Evolutionary conservation across 257 asterid genomes (phyloP).

Genomic region (Orobanche coerulescens): DNA sequence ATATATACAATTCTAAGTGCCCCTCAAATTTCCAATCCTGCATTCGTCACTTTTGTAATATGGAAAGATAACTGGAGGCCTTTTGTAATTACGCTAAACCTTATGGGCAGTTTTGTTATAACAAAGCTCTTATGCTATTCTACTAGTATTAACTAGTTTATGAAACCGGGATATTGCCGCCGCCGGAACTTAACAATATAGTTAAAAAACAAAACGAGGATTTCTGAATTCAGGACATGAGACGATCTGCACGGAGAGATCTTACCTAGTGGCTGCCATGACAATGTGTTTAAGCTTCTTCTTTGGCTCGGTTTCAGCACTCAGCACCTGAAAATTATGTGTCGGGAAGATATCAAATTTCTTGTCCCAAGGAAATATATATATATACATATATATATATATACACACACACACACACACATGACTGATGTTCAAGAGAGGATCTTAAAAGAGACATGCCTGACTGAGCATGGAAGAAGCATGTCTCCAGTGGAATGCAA

Average conservation of each 20-base stretch:
- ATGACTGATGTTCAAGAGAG: too few relatives aligned
- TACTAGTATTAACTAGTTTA: not conserved
- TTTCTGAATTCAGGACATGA: not conserved
- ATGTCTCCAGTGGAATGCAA: conserved; percentile 85
- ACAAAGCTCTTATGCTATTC: too few relatives aligned
- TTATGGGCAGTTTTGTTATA: not conserved
- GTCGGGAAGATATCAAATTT: not conserved
- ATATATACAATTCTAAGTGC: too few relatives aligned
- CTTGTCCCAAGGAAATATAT: not conserved
- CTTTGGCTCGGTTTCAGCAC: conserved; percentile 66
- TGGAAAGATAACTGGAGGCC: not conserved
- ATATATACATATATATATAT: too few relatives aligned
- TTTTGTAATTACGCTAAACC: not conserved
- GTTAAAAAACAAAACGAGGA: not conserved
- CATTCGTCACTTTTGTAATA: too few relatives aligned
- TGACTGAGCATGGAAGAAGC: conserved; percentile 72
- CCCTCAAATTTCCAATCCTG: too few relatives aligned
- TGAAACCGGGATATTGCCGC: not conserved
- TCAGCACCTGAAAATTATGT: conserved; percentile 45
- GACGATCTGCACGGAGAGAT: not conserved
- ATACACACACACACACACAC: too few relatives aligned
- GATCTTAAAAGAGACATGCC: conserved; percentile 50
- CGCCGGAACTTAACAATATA: not conserved
- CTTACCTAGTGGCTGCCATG: conserved; percentile 90
- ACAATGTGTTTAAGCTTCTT: conserved; percentile 80